Percentiles rank a stretch among this genome's conserved stretches.
phyloP scores from a whole-genome alignment of 129 eudicot genomes.

The Flaveria sonorensis region DNA sequence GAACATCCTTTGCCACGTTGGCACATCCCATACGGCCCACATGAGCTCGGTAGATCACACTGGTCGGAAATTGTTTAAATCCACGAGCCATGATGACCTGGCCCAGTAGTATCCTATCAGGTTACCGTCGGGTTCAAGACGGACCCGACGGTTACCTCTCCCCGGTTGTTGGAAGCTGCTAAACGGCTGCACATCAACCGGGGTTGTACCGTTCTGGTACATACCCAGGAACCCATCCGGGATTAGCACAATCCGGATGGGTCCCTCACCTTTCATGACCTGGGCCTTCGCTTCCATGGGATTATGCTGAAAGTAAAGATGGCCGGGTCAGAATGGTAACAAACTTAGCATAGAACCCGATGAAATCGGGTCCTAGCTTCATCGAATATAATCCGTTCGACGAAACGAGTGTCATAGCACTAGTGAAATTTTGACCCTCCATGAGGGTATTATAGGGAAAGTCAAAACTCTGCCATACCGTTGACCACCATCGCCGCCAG shows the following conservation, averaged over 20 bases:
- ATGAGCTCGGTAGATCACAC: slow-evolving; percentile 77
- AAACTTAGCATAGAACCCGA: slow-evolving; percentile 64
- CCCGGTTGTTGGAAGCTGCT: slow-evolving; percentile 71
- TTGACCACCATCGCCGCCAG: slow-evolving; percentile 5
- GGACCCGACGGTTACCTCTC: slow-evolving; percentile 61
- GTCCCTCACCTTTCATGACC: slow-evolving; percentile 51
- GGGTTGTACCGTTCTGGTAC: slow-evolving; percentile 71
- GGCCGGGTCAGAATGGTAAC: slow-evolving; percentile 32
- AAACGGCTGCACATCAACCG: slow-evolving; percentile 73
- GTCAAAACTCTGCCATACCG: slow-evolving; percentile 80
- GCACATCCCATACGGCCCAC: slow-evolving; percentile 84
- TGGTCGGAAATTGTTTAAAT: slow-evolving; percentile 57
- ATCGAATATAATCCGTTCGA: slow-evolving; percentile 79
- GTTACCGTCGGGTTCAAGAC: slow-evolving; percentile 78
- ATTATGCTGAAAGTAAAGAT: slow-evolving; percentile 57
- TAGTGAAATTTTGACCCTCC: slow-evolving; percentile 83
- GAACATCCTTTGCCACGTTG: slow-evolving; percentile 69
- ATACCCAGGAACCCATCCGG: slow-evolving; percentile 78
- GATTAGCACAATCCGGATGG: slow-evolving; percentile 46
- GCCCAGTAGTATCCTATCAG: slow-evolving; percentile 82
- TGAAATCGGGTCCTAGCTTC: slow-evolving; percentile 71
- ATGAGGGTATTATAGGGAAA: slow-evolving; percentile 87
- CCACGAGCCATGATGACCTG: slow-evolving; percentile 67
- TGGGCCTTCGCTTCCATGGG: slow-evolving; percentile 73
- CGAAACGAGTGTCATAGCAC: slow-evolving; percentile 68